Evolutionary conservation across 179 eudicot species (phyloP).

Genomic region (Amaranthus tricolor): DNA sequence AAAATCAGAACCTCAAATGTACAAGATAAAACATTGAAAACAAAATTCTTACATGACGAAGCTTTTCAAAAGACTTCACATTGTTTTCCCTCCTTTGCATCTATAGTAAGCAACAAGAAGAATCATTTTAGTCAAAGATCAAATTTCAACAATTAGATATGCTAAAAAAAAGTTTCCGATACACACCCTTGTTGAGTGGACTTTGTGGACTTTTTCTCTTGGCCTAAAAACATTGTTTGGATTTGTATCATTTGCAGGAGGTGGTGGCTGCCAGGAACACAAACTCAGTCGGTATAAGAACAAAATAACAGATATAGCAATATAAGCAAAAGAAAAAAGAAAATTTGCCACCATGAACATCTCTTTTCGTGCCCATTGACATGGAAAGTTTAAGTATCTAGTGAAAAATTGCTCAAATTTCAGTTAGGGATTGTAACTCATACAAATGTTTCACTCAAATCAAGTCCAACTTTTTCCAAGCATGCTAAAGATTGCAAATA

Average conservation of each 20-base stretch:
- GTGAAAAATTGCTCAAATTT: background rate
- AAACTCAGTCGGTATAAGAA: background rate
- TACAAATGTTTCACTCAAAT: background rate
- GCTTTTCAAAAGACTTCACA: constrained; percentile 97
- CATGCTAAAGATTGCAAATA: background rate
- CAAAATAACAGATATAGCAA: constrained; percentile 5
- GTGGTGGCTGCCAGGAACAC: constrained; percentile 76
- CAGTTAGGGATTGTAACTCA: background rate
- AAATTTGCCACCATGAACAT: background rate
- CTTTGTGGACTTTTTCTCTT: constrained; percentile 92
- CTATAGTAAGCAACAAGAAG: constrained; percentile 26
- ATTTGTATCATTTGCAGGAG: constrained; percentile 95
- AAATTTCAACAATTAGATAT: background rate
- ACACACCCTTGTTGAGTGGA: constrained; percentile 91
- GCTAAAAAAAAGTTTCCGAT: constrained; percentile 1
- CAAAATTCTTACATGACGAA: constrained; percentile 64
- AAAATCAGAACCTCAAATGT: too few species aligned
- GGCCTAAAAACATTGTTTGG: constrained; percentile 98
- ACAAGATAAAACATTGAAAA: background rate
- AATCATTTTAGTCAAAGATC: background rate
- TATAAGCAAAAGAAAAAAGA: background rate
- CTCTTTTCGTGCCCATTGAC: background rate
- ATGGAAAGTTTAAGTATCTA: background rate
- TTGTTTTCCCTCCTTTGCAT: constrained; percentile 99
- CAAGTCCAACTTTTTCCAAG: background rate